Evolutionary conservation across 2,329 filamentous ascomycete species (phyloP).

Genomic region (Coniochaeta sp.): DNA sequence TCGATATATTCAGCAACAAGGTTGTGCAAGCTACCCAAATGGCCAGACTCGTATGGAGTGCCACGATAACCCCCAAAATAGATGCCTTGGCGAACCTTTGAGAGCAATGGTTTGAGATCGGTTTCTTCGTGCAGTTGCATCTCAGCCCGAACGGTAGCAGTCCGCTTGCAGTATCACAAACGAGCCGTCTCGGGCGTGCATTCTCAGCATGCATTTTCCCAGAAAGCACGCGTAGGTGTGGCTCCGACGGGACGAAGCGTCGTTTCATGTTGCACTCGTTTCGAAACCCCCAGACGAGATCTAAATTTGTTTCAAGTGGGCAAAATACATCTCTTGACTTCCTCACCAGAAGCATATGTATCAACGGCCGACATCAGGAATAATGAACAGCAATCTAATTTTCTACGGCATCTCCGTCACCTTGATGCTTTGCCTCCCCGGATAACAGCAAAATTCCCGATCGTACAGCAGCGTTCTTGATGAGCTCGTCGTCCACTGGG

Average conservation of each 20-base stretch:
- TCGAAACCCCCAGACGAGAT: constrained; percentile 1
- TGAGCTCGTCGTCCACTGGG: neutral
- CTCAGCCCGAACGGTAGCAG: neutral
- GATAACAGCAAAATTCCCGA: neutral
- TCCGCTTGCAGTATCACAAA: neutral
- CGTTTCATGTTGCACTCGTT: constrained; percentile 2
- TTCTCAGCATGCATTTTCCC: no score
- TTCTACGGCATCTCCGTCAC: neutral
- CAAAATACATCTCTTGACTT: neutral
- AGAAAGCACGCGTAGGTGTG: neutral
- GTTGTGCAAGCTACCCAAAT: neutral
- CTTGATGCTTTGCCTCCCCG: neutral
- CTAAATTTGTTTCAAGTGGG: neutral
- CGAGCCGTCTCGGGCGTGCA: neutral
- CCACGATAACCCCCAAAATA: neutral
- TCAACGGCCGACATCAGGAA: neutral
- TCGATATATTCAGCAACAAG: neutral
- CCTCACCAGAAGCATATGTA: neutral
- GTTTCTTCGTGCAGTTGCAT: neutral
- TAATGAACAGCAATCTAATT: neutral
- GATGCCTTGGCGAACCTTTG: neutral
- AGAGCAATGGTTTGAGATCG: neutral
- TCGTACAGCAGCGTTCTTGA: neutral
- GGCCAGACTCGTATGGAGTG: neutral
- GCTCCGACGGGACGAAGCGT: constrained; percentile 1